These are phyloP conservation scores for Saturnispora kantuleensis DNA, from an alignment of 805 yeast genomes.

Conservation along the genomic window DNA sequence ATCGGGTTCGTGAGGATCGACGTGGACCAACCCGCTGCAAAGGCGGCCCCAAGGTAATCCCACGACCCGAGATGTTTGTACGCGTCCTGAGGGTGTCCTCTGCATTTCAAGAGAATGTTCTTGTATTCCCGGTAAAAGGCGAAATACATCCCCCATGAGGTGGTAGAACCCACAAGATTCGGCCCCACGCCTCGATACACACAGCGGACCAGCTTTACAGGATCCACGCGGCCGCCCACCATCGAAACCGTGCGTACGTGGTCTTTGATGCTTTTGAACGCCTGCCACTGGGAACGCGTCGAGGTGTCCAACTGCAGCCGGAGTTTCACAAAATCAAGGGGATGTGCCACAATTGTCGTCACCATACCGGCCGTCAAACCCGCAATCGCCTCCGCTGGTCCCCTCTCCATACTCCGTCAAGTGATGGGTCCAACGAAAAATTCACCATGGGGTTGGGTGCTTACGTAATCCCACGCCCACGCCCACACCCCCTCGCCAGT, in stretches of 20 bases:
- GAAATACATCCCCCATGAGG: constrained; percentile 88
- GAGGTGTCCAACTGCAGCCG: constrained; percentile 58
- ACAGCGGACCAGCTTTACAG: constrained; percentile 17
- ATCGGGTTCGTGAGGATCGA: constrained; percentile 80
- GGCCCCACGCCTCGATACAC: constrained; percentile 72
- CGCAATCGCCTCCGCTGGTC: constrained; percentile 30
- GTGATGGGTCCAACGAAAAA: neutral
- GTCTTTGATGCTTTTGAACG: constrained; percentile 19
- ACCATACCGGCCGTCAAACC: constrained; percentile 76
- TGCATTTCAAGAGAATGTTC: constrained; percentile 12
- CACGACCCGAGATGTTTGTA: constrained; percentile 31
- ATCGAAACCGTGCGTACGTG: constrained; percentile 13
- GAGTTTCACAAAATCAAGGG: constrained; percentile 77
- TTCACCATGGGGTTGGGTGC: too few relatives aligned
- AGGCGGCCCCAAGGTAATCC: constrained; percentile 45
- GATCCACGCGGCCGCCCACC: constrained; percentile 5
- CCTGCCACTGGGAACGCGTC: constrained; percentile 23
- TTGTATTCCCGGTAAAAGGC: constrained; percentile 61
- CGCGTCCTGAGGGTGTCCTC: constrained; percentile 11
- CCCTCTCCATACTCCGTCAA: constrained; percentile 1
- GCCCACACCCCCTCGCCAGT: too few relatives aligned
- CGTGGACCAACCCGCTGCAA: constrained; percentile 66
- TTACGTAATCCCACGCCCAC: too few relatives aligned
- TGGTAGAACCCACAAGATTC: constrained; percentile 72
- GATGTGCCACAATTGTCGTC: constrained; percentile 79